Base-by-base conservation (phyloP, 2,329 filamentous ascomycete species). In the Penicillium thymicola region DNA sequence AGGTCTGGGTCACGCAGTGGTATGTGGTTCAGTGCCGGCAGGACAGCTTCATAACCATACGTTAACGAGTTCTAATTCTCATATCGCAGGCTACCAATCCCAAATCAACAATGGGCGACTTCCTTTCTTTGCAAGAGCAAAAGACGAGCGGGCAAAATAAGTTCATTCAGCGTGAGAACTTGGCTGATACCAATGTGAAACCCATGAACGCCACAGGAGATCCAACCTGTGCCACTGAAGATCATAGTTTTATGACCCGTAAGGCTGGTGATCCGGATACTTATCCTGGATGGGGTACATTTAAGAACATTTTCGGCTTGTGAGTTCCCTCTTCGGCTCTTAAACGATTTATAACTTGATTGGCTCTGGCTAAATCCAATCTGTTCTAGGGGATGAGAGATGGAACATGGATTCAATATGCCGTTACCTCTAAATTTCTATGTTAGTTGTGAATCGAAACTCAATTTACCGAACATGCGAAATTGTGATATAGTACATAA, bases 171-270 rank as follows among this genome's bases (percentile, higher is more conserved):
- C 63, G 60, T 5, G 55, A 52, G 25, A 58, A 59, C 43, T 14
- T 55, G 18, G 57, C 34, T 10, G 44, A 51, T 6, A 50, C 38
- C 0, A 48, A 59, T 43, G 8, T 28, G 1, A 43, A 18, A 5
- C 41, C 57, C 4, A 58, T 25, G 21, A 59, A 51, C 6, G 57
- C 54, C 3, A 11, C 42, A 18, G 55, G 57, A 4, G 58, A 67
- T 23, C 61, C 62, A 3, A 62, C 63, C n/a, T 67, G 65, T 45
- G 59, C 62, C 6, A 62, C 48, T n/a, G 70, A 74, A 51, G 71
- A 74, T 49, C 68, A 70, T 44, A 69, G 61, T 18, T 74, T 73
- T 38, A 69, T 67, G 68, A 44, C 54, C 1, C 52, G 54, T 13
- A 67, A 63, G 48, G 65, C 71, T 1, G 71, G 70, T 7, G 60